Conservation (phyloP, 768 basidiomycete species). For the Hygrophorus russula region DNA sequence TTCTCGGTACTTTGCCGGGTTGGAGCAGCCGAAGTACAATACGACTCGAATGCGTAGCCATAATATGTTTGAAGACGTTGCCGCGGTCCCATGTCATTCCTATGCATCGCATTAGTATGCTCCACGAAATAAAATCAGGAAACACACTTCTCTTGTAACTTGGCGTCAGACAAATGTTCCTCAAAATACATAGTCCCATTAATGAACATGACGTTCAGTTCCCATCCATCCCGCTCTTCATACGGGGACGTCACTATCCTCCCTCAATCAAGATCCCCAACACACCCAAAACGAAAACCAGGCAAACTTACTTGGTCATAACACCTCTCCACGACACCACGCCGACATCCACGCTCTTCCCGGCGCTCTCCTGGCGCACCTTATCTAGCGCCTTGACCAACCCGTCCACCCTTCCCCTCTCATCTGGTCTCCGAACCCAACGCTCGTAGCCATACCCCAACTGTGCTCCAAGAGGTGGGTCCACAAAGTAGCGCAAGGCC, state of each 20-base stretch:
- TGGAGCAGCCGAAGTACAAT: constrained; percentile 51
- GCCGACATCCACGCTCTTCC: constrained; percentile 27
- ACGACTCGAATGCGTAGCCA: constrained; percentile 86
- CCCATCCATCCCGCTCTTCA: constrained; percentile 71
- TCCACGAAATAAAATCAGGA: not conserved
- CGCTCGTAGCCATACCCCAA: constrained; percentile 62
- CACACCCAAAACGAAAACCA: constrained; percentile 1
- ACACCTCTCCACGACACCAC: constrained; percentile 73
- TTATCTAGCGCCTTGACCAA: constrained; percentile 49
- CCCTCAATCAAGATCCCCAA: constrained; percentile 21
- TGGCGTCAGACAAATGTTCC: constrained; percentile 52
- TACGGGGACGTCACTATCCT: constrained; percentile 79
- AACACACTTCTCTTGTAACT: constrained; percentile 54
- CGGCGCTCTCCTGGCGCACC: constrained; percentile 16
- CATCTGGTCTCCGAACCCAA: constrained; percentile 60
- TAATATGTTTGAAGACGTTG: constrained; percentile 64
- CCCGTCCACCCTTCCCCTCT: constrained; percentile 54
- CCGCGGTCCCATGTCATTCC: constrained; percentile 54
- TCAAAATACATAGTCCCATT: constrained; percentile 65
- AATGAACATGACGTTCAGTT: constrained; percentile 72
- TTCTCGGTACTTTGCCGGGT: constrained; percentile 17
- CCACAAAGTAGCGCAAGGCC: constrained; percentile 59
- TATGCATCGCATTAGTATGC: constrained; percentile 15
- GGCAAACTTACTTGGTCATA: constrained; percentile 58
- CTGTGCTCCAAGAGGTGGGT: constrained; percentile 56